These are phyloP conservation scores for Apiotrichum domesticum DNA, from an alignment of 1,284 basidiomycete species.

Conservation along the genomic window DNA sequence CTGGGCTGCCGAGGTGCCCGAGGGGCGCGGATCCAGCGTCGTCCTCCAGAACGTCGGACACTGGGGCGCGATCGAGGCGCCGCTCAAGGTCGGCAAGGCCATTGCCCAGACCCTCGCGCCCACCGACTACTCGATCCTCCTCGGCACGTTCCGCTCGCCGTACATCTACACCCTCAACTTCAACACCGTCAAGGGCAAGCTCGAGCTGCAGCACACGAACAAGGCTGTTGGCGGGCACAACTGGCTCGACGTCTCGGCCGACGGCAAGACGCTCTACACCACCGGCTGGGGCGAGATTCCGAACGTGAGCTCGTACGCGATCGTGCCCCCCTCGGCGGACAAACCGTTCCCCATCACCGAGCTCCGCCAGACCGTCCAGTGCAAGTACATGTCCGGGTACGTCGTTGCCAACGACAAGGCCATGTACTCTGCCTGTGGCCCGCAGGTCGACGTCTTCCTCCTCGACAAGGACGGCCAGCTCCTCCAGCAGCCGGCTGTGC, in stretches of 20 bases:
- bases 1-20: slow-evolving; percentile 18
- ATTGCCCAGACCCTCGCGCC: slow-evolving; percentile 9
- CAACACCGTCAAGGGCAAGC: slow-evolving; percentile 12
- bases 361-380: slow-evolving; percentile 22
- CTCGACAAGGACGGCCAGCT: slow-evolving; percentile 35
- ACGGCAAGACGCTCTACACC: slow-evolving; percentile 27
- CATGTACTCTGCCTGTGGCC: slow-evolving; percentile 46
- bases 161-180: slow-evolving; percentile 33
- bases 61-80: slow-evolving; percentile 31
- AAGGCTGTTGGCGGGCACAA: slow-evolving; percentile 30
- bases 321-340: slow-evolving; percentile 7
- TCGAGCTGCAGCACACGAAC: slow-evolving; percentile 17
- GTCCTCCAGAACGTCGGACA: slow-evolving; percentile 27
- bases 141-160: slow-evolving; percentile 37
- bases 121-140: slow-evolving; percentile 20
- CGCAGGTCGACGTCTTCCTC: slow-evolving; percentile 43
- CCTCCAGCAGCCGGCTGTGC: slow-evolving; percentile 16
- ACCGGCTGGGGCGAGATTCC: slow-evolving; percentile 36
- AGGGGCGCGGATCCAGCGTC: slow-evolving; percentile 10
- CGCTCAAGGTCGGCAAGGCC: slow-evolving; percentile 11
- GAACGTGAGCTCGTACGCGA: slow-evolving; percentile 27
- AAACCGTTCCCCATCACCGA: slow-evolving; percentile 10
- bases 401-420: slow-evolving; percentile 31
- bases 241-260: slow-evolving; percentile 30
- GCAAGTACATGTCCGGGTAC: slow-evolving; percentile 34